Evolutionary conservation across 192 early-diverging fungal species (phyloP).

Genomic region (Fimicolochytrium jonesii): DNA sequence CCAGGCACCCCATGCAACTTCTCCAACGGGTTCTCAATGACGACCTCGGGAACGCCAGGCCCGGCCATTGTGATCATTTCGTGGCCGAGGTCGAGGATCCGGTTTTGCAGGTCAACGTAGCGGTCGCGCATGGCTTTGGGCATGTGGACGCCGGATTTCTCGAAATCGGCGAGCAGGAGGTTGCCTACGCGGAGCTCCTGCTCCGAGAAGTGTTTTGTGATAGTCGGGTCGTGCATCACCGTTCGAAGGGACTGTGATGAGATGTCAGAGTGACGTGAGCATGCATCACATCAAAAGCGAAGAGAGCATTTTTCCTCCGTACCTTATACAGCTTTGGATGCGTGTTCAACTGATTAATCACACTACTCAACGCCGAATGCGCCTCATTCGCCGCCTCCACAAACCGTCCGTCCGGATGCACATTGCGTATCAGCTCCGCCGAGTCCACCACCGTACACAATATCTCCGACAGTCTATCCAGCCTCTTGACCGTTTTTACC

Average conservation of each 20-base stretch:
- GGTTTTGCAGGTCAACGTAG: constrained; percentile 81
- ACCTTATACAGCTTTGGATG: constrained; percentile 79
- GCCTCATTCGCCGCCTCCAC: constrained; percentile 72
- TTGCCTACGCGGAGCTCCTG: constrained; percentile 75
- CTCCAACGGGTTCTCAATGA: constrained; percentile 25
- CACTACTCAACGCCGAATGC: constrained; percentile 69
- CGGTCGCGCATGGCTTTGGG: constrained; percentile 53
- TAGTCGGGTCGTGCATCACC: constrained; percentile 56
- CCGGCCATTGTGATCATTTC: constrained; percentile 50
- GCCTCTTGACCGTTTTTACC: constrained; percentile 73
- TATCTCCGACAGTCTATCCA: constrained; percentile 84
- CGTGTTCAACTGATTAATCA: constrained; percentile 92
- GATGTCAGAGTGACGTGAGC: too few species aligned
- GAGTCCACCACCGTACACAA: constrained; percentile 90
- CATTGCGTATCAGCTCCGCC: constrained; percentile 86
- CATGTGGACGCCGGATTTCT: constrained; percentile 92
- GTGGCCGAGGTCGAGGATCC: constrained; percentile 72
- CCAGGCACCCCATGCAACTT: constrained; percentile 30
- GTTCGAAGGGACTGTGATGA: constrained; percentile 67
- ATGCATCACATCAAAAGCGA: too few species aligned
- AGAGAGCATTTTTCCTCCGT: too few species aligned
- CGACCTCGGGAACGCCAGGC: constrained; percentile 19
- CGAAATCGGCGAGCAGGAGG: constrained; percentile 86
- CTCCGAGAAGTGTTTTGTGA: constrained; percentile 49
- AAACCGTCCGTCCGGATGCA: constrained; percentile 74